A percentile compares a stretch with the other conserved stretches of the same genome.
These are phyloP conservation scores for Teratosphaeria nubilosa DNA, from an alignment of 2,329 filamentous ascomycete genomes.

Conservation along the genomic window DNA sequence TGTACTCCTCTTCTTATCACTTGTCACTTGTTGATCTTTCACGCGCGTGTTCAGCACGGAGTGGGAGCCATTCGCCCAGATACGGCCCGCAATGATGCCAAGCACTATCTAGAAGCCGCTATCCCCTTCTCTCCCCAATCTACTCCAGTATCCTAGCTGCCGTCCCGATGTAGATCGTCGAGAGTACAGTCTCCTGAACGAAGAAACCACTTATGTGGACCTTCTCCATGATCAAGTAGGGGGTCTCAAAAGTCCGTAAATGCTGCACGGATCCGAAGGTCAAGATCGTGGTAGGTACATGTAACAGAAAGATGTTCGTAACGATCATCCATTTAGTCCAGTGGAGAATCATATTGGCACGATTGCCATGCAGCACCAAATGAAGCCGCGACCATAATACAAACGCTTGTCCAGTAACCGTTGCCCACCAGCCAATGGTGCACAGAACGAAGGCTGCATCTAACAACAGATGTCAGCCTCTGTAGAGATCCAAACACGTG, in stretches of 20 bases:
- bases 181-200: neutral
- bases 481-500: too few species aligned
- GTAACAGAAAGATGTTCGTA: conserved; percentile 42
- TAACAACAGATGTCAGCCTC: too few species aligned
- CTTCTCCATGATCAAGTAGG: neutral
- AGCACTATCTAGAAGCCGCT: too few species aligned
- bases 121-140: too few species aligned
- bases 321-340: conserved; percentile 50
- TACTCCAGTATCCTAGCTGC: neutral
- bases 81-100: too few species aligned
- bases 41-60: too few species aligned
- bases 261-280: conserved; percentile 42
- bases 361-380: conserved; percentile 12
- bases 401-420: neutral
- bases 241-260: neutral
- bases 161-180: neutral
- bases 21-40: too few species aligned
- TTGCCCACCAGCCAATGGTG: neutral
- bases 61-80: too few species aligned
- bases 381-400: neutral
- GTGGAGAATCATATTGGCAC: conserved; percentile 39
- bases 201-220: neutral
- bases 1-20: too few species aligned
- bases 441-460: too few species aligned
- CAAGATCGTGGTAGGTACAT: conserved; percentile 45